phyloP scores from a whole-genome alignment of 2,329 filamentous ascomycete species.

The Fusarium succisae region DNA sequence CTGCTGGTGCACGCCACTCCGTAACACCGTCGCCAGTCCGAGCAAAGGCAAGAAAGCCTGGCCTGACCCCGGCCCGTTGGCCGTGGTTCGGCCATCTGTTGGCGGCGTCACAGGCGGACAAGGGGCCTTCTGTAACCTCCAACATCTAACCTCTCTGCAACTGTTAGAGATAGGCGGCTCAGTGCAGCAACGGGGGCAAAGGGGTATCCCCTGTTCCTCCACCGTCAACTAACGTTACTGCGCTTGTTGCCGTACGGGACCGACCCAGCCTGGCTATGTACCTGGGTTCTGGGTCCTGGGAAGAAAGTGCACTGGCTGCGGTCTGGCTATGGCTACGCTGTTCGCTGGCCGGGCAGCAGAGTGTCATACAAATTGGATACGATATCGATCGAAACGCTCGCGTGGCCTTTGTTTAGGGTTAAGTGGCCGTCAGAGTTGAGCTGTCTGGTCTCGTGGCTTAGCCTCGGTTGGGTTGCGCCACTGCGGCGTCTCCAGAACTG shows the following conservation, averaged over 20 bases:
- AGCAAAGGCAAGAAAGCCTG: constrained; percentile 9
- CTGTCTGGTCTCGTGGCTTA: constrained; percentile 18
- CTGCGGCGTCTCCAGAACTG: constrained; percentile 14
- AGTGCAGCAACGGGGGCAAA: constrained; percentile 4
- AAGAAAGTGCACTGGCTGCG: constrained; percentile 24
- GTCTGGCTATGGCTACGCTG: constrained; percentile 18
- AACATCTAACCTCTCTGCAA: constrained; percentile 2
- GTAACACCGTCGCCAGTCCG: constrained; percentile 7
- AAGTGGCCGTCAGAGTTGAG: neutral
- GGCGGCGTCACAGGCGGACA: constrained; percentile 42
- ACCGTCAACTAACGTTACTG: constrained; percentile 30
- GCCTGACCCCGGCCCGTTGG: constrained; percentile 21
- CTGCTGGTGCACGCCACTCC: constrained; percentile 18
- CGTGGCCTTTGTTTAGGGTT: constrained; percentile 35
- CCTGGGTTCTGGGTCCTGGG: neutral
- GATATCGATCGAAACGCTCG: constrained; percentile 34
- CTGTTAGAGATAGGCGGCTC: constrained; percentile 28
- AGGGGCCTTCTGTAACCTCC: constrained; percentile 32
- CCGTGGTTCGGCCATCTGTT: constrained; percentile 38
- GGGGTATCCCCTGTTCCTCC: constrained; percentile 25
- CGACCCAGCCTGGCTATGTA: neutral
- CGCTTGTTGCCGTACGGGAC: constrained; percentile 14
- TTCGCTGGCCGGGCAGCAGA: constrained; percentile 30
- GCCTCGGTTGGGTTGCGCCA: constrained; percentile 14
- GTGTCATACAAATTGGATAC: constrained; percentile 20